A percentile compares a stretch with the other conserved stretches of the same genome.
Evolutionary conservation across 306 rosid genomes (phyloP).

Genomic region (Sesbania bispinosa): DNA sequence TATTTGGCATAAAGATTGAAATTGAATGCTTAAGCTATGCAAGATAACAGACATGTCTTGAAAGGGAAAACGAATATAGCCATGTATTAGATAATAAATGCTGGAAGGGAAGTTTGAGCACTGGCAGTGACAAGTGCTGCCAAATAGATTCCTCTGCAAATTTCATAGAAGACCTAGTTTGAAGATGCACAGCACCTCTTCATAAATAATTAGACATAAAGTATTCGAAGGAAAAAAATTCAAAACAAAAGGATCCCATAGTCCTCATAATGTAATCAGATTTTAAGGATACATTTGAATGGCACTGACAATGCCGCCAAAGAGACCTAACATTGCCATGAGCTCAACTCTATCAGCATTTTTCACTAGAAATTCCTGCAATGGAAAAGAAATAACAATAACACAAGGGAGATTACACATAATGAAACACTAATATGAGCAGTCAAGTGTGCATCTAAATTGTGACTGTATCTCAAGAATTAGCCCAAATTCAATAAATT

Average conservation of each 20-base stretch:
- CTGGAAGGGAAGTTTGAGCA: not conserved
- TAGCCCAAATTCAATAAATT: not conserved
- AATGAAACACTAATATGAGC: not conserved
- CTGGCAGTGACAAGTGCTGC: not conserved
- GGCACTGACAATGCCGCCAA: constrained; percentile 79
- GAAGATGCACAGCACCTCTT: constrained; percentile 1
- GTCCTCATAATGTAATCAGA: not conserved
- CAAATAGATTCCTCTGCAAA: not conserved
- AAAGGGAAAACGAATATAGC: not conserved
- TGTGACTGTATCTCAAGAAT: not conserved
- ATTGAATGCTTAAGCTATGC: not conserved
- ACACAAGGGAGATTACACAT: not conserved
- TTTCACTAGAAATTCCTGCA: constrained; percentile 88
- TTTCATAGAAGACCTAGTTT: not conserved
- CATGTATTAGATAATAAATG: not conserved
- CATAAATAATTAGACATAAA: not conserved
- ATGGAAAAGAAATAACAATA: constrained; percentile 10
- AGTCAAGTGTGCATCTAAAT: not conserved
- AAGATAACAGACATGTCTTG: not conserved
- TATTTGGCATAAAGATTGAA: not conserved
- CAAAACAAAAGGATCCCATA: constrained; percentile 12
- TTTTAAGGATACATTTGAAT: constrained; percentile 92
- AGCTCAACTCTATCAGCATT: constrained; percentile 87
- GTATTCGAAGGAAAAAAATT: not conserved
- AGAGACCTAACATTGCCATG: constrained; percentile 78